phyloP scores from a whole-genome alignment of 2,329 filamentous ascomycete species.

The Pseudodiploospora longispora region DNA sequence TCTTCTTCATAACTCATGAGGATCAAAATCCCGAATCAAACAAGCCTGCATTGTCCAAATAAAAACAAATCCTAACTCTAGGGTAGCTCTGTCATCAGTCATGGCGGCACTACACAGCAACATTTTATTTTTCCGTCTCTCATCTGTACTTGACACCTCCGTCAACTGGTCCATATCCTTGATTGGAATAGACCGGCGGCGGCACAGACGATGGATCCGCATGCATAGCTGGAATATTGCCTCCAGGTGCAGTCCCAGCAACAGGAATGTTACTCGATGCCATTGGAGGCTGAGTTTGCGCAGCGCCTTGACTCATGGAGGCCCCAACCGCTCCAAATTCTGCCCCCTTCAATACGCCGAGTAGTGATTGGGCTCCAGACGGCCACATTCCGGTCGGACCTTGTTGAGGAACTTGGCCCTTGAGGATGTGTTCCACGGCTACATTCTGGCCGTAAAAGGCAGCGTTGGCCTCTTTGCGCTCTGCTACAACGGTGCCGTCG shows the following conservation, averaged over 20 bases:
- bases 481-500: constrained; percentile 79
- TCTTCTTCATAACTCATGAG: too few relatives aligned
- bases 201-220: background rate
- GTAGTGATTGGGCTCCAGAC: constrained; percentile 20
- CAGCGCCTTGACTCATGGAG: constrained; percentile 7
- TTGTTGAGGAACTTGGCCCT: constrained; percentile 27
- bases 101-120: too few relatives aligned
- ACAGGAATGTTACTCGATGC: background rate
- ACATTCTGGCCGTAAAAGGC: constrained; percentile 67
- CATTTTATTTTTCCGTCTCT: background rate
- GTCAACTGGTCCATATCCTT: constrained; percentile 5
- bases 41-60: too few relatives aligned
- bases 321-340: constrained; percentile 17
- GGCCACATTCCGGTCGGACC: constrained; percentile 23
- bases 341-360: constrained; percentile 23
- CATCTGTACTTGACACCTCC: constrained; percentile 9
- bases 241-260: background rate
- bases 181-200: constrained; percentile 3
- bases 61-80: too few relatives aligned
- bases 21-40: too few relatives aligned
- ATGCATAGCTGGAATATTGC: background rate
- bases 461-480: constrained; percentile 81
- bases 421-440: constrained; percentile 38
- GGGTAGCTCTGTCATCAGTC: too few relatives aligned
- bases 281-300: background rate